Conservation (phyloP, 2,329 filamentous ascomycete species). For the Apiospora sp. region DNA sequence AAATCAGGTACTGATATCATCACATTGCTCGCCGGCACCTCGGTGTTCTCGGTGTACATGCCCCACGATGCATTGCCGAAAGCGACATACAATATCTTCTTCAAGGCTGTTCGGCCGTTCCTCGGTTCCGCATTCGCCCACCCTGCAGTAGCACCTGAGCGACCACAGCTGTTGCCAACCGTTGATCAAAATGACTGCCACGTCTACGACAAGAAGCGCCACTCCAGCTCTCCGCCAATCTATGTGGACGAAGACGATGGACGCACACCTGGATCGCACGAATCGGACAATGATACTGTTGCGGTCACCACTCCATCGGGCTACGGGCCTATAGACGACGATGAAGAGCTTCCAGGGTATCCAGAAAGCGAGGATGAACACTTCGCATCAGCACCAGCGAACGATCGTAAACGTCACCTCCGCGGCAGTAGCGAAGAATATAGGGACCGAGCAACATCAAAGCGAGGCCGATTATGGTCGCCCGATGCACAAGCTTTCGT, state of each 20-base stretch:
- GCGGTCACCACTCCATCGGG: not conserved
- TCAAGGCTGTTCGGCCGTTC: not conserved
- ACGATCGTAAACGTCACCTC: not conserved
- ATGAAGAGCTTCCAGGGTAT: constrained; percentile 2
- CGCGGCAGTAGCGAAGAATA: not conserved
- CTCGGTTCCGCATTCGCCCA: not conserved
- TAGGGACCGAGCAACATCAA: not conserved
- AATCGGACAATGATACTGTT: constrained; percentile 1
- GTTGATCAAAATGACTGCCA: not conserved
- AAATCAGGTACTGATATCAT: not conserved
- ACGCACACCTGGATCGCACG: not conserved
- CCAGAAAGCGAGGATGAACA: not conserved
- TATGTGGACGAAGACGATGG: not conserved
- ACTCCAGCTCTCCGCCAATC: not conserved
- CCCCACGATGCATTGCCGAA: not conserved
- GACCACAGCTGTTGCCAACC: not conserved
- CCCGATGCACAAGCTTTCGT: not conserved
- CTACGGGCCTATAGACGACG: not conserved
- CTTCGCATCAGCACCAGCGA: not conserved
- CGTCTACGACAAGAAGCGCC: not conserved
- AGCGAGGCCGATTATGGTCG: not conserved
- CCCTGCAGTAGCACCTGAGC: not conserved
- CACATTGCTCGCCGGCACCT: not conserved
- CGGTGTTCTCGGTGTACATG: not conserved
- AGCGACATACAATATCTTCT: not conserved